These are phyloP conservation scores for Penicilliopsis zonata DNA, from an alignment of 495 filamentous ascomycete species.

Conservation along the genomic window DNA sequence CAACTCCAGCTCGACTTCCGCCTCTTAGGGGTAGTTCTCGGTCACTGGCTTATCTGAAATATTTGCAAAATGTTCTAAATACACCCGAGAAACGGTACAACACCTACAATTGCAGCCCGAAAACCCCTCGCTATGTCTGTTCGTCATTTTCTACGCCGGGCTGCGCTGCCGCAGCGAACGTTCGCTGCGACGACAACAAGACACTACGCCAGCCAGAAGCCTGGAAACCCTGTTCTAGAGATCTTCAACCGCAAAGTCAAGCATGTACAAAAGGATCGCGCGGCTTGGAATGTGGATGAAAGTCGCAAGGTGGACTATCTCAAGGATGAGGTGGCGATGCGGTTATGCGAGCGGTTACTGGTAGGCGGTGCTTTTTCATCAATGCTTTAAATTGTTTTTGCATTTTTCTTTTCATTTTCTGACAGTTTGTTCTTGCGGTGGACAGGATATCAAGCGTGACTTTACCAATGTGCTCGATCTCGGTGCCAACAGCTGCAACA, in stretches of 20 bases:
- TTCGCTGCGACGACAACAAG: conserved; percentile 17
- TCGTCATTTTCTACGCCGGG: conserved; percentile 13
- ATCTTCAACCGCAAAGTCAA: conserved; percentile 87
- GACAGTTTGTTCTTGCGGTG: too few relatives aligned
- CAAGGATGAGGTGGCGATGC: conserved; percentile 76
- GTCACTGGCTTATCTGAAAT: too few relatives aligned
- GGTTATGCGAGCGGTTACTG: conserved; percentile 77
- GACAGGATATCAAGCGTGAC: conserved; percentile 77
- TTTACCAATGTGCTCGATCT: conserved; percentile 84
- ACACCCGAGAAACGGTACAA: too few relatives aligned
- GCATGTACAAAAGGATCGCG: conserved; percentile 80
- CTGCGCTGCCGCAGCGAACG: conserved; percentile 8
- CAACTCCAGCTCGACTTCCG: too few relatives aligned
- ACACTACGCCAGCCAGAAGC: conserved; percentile 62
- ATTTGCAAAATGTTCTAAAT: too few relatives aligned
- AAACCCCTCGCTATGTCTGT: too few relatives aligned
- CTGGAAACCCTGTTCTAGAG: conserved; percentile 64
- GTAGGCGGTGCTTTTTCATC: conserved; percentile 29
- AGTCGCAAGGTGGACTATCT: conserved; percentile 82
- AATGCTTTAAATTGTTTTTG: too few relatives aligned
- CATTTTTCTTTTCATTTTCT: too few relatives aligned
- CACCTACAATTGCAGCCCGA: too few relatives aligned
- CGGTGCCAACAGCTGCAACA: conserved; percentile 91
- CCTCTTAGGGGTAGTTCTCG: too few relatives aligned
- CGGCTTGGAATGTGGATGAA: conserved; percentile 53